A percentile compares a stretch with the other conserved stretches of the same genome.
These are phyloP conservation scores for Didymosphaeria variabile DNA, from an alignment of 2,329 filamentous ascomycete species.

Conservation along the genomic window DNA sequence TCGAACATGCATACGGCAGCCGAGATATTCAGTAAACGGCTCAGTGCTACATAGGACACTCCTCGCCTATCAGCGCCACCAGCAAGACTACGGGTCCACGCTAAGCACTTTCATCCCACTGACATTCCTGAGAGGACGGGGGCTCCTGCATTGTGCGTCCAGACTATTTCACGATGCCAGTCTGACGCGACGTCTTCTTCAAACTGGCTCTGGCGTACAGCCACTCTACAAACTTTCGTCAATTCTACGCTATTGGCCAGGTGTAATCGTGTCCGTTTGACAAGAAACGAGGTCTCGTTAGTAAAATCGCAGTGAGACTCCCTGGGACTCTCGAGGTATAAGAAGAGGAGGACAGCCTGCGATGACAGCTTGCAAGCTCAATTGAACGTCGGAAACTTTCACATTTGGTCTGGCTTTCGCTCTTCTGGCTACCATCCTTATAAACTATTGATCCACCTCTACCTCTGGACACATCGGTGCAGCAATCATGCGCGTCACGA, in stretches of 20 bases:
- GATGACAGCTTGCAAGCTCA: slow-evolving; percentile 3
- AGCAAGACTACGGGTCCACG: background rate
- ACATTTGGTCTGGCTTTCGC: background rate
- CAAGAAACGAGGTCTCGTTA: background rate
- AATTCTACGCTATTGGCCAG: slow-evolving; percentile 4
- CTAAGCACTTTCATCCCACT: slow-evolving; percentile 1
- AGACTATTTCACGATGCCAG: slow-evolving; percentile 15
- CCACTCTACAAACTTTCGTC: slow-evolving; percentile 16
- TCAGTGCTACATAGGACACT: slow-evolving; percentile 2
- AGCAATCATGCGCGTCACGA: slow-evolving; percentile 29
- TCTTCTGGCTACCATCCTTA: background rate
- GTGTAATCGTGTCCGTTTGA: background rate
- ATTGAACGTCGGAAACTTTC: slow-evolving; percentile 8
- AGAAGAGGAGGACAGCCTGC: background rate
- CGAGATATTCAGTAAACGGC: slow-evolving; percentile 2
- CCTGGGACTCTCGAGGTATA: background rate
- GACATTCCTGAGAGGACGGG: background rate
- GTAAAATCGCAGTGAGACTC: background rate
- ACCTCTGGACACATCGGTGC: background rate
- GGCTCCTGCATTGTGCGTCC: slow-evolving; percentile 15
- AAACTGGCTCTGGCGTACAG: slow-evolving; percentile 25
- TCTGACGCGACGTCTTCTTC: slow-evolving; percentile 22
- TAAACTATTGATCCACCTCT: background rate
- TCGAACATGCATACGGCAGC: slow-evolving; percentile 5
- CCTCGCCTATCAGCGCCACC: slow-evolving; percentile 3